Percentiles rank a stretch among this genome's conserved stretches.
Conservation (phyloP, 495 filamentous ascomycete species). For the Xylaria palmicola region DNA sequence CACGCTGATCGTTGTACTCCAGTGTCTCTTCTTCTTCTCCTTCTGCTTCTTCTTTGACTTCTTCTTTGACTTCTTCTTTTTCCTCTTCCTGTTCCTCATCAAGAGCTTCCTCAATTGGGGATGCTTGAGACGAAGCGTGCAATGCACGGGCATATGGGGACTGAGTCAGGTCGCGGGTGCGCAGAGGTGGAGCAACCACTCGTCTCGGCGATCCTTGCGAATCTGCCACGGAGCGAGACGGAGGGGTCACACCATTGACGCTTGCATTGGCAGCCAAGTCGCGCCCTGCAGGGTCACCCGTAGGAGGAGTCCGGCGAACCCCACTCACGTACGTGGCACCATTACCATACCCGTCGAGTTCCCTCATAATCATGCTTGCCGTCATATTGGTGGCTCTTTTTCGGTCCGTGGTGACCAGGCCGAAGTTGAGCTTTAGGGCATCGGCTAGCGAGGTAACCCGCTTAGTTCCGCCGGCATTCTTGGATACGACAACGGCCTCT, state of each 20-base stretch:
- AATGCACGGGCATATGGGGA: constrained; percentile 33
- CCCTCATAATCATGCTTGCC: constrained; percentile 64
- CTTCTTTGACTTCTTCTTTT: constrained; percentile 49
- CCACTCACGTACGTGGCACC: constrained; percentile 26
- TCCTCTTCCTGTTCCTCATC: constrained; percentile 48
- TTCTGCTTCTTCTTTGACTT: no score
- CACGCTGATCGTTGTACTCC: constrained; percentile 84
- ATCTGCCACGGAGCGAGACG: constrained; percentile 33
- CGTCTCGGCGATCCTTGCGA: constrained; percentile 41
- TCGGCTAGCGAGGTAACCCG: constrained; percentile 95
- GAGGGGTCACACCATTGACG: constrained; percentile 21
- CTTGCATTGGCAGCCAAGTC: constrained; percentile 19
- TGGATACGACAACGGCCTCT: constrained; percentile 93
- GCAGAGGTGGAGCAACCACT: constrained; percentile 29
- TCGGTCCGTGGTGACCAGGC: constrained; percentile 91
- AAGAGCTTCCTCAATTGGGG: constrained; percentile 35
- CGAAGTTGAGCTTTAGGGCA: constrained; percentile 94
- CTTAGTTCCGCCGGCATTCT: constrained; percentile 97
- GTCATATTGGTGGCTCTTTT: constrained; percentile 63
- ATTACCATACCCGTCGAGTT: constrained; percentile 42
- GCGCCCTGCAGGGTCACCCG: constrained; percentile 24
- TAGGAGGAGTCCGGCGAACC: constrained; percentile 18
- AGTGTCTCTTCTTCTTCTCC: constrained; percentile 49
- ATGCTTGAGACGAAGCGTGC: constrained; percentile 30
- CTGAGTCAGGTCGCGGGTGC: constrained; percentile 25